Evolutionary conservation across 306 rosid genomes (phyloP), one percentile per base, ranked within the genome.

Genomic region (Fragaria vesca): DNA sequence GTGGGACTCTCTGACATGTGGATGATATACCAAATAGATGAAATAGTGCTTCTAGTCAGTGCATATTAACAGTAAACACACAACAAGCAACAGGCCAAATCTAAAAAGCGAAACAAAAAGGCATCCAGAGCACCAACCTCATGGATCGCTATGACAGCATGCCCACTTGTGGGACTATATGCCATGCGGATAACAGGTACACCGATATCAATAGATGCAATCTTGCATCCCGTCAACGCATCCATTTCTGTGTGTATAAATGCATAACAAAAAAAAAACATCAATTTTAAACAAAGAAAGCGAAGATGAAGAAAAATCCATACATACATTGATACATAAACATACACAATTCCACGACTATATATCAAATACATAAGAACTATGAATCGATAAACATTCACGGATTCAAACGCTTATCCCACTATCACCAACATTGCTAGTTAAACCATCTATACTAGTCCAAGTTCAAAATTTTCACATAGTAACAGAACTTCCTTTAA

Each of bases 151-250:
- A 95, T 82, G 78, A 95, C 97, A 66, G 96, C 85, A 87, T 93
- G 99, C 58, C 90, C 97, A 82, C 90, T 85, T 32, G 96, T 92
- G 70, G 97, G 97, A 79, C 96, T 89, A 78, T 95, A 95, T 69
- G 93, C 82, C 99, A 95, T 95, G 69, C 97, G 96, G 13, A 93
- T 97, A 79, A 87, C 97, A 66, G 97, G 97, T 42, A 93, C 90
- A 69, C 99, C 99, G 75, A 95, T 87, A 79, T 95, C 88, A 83
- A 95, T 91, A 70, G 97, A 87, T 28, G 99, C 87, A 75, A 91
- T 88, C 90, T 91, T 95, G 93, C 92, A 82, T 80, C 99, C 99
- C 30, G 99, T 92, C 76, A 93, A 81, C 47, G 97, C 97, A 86
- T 95, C 99, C 78, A 90, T 89, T 81, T 95, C 99, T 95, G 87